Conservation (phyloP, 1,139 yeast genomes). For the Suhomyces panamericanus region DNA sequence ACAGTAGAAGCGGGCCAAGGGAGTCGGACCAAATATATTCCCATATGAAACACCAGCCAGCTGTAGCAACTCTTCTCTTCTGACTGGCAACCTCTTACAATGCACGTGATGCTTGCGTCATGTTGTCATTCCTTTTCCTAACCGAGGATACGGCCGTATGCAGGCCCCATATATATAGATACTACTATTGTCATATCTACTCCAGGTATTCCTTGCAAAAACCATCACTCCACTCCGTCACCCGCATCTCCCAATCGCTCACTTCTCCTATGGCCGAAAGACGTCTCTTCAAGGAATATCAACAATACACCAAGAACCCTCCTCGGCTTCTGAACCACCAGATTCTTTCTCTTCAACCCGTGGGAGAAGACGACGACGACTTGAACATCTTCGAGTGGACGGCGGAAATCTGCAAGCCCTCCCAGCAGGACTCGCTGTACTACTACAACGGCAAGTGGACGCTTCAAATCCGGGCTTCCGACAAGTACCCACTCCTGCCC, state of each 20-base stretch:
- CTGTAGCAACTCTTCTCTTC: too few species aligned
- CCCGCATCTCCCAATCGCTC: neutral
- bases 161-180: neutral
- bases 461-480: constrained; percentile 51
- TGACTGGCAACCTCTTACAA: too few species aligned
- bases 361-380: constrained; percentile 38
- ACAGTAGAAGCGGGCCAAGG: too few species aligned
- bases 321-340: constrained; percentile 32
- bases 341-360: constrained; percentile 47
- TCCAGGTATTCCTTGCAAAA: neutral
- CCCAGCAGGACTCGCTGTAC: constrained; percentile 37
- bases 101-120: constrained; percentile 7
- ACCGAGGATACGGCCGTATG: constrained; percentile 7
- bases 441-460: constrained; percentile 60
- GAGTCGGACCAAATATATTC: too few species aligned
- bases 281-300: constrained; percentile 25
- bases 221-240: neutral
- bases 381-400: constrained; percentile 53
- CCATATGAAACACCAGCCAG: neutral
- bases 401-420: constrained; percentile 60
- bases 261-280: constrained; percentile 23
- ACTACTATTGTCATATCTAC: too few species aligned
- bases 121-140: constrained; percentile 2
- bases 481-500: constrained; percentile 67
- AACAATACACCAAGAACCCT: constrained; percentile 21